A percentile compares a stretch with the other conserved stretches of the same genome.
Conservation (phyloP, 306 rosid species). For the Gastrolobium bilobum region DNA sequence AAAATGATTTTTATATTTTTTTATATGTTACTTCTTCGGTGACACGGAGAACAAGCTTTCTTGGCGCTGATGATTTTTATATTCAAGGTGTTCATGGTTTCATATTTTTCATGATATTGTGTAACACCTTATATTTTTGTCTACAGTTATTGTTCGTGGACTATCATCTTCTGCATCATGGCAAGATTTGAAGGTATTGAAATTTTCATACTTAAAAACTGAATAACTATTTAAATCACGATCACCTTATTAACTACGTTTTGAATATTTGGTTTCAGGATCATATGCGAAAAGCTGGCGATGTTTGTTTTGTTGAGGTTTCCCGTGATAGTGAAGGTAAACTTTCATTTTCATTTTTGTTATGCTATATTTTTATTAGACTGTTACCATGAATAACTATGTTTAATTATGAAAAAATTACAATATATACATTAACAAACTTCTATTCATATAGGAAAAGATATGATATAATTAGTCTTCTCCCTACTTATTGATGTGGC, state of each 20-base stretch:
- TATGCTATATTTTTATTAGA: not conserved
- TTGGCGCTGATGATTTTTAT: not conserved
- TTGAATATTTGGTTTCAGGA: constrained; percentile 68
- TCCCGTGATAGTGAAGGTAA: constrained; percentile 96
- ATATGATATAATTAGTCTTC: not conserved
- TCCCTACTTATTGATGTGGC: not conserved
- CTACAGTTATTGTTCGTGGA: constrained; percentile 90
- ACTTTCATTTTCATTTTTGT: constrained; percentile 1
- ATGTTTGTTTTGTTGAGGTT: constrained; percentile 98
- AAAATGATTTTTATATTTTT: no score
- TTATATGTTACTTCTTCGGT: no score
- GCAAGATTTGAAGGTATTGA: constrained; percentile 95
- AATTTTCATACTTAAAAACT: constrained; percentile 20
- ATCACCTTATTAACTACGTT: not conserved
- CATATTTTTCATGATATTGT: not conserved
- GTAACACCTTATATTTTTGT: constrained; percentile 10
- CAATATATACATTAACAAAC: not conserved
- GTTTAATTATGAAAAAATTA: not conserved
- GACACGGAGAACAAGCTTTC: no score
- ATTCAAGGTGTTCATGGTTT: not conserved
- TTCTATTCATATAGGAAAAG: not conserved
- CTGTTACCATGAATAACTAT: not conserved
- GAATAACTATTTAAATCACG: constrained; percentile 4
- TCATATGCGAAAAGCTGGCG: constrained; percentile 99
- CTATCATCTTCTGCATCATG: constrained; percentile 99